Percentiles rank a stretch among this genome's conserved stretches.
Evolutionary conservation across 1,284 basidiomycete species (phyloP).

Genomic region (Cutaneotrichosporon mucoides): DNA sequence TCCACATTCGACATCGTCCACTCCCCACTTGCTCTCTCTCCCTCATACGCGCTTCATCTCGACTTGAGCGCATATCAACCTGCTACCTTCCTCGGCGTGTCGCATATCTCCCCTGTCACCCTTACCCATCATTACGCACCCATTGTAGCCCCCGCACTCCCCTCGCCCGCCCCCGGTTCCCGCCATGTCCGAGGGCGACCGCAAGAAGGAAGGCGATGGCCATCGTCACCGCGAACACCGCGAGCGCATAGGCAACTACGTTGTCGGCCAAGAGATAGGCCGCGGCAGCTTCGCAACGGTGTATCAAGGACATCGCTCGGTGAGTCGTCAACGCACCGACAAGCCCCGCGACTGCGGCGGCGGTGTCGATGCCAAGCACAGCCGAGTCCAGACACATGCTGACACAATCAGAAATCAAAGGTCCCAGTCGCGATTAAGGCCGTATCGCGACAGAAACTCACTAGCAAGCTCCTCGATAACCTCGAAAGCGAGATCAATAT

Average conservation of each 20-base stretch:
- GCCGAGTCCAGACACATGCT: not conserved
- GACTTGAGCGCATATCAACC: too few species aligned
- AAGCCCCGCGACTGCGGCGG: not conserved
- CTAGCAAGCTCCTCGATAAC: slow-evolving; percentile 90
- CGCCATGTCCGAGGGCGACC: slow-evolving; percentile 17
- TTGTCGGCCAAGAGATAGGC: slow-evolving; percentile 56
- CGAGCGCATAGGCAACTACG: slow-evolving; percentile 53
- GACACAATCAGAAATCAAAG: slow-evolving; percentile 60
- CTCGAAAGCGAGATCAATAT: slow-evolving; percentile 97
- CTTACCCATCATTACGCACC: not conserved
- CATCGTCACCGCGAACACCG: slow-evolving; percentile 15
- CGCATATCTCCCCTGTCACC: too few species aligned
- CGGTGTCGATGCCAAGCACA: too few species aligned
- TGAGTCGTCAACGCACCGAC: slow-evolving; percentile 48
- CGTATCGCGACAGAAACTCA: slow-evolving; percentile 82
- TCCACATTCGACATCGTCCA: too few species aligned
- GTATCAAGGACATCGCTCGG: slow-evolving; percentile 85
- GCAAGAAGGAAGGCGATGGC: slow-evolving; percentile 18
- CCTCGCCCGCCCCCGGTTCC: not conserved
- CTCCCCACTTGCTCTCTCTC: too few species aligned
- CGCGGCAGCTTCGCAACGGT: slow-evolving; percentile 92
- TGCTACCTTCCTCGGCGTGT: too few species aligned
- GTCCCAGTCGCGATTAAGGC: slow-evolving; percentile 90
- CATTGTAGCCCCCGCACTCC: not conserved
- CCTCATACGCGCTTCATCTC: too few species aligned